Percentiles rank a stretch among this genome's conserved stretches.
Evolutionary conservation across 2,329 filamentous ascomycete genomes (phyloP).

Genomic region (Chaetomiaceae sp.): DNA sequence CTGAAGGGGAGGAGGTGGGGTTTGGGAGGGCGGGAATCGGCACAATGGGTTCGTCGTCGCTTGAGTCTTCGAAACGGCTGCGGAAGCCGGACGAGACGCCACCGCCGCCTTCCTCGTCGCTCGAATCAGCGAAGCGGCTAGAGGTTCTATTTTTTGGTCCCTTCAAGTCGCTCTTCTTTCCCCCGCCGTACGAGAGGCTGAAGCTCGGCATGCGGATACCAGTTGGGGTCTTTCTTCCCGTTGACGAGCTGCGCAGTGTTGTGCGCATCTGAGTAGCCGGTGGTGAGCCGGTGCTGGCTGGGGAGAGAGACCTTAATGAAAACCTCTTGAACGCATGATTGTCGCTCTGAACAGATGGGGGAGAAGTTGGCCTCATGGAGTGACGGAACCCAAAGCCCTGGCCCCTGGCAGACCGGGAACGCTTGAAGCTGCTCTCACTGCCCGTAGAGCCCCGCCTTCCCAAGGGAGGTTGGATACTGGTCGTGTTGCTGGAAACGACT

Average conservation of each 20-base stretch:
- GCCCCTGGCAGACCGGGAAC: slow-evolving; percentile 47
- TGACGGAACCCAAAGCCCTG: slow-evolving; percentile 59
- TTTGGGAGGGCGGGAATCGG: slow-evolving; percentile 17
- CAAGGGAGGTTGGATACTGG: slow-evolving; percentile 34
- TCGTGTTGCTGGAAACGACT: neutral
- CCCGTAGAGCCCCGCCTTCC: slow-evolving; percentile 57
- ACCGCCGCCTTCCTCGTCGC: slow-evolving; percentile 49
- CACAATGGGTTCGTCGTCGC: slow-evolving; percentile 55
- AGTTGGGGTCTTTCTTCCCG: slow-evolving; percentile 17
- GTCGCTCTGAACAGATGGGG: slow-evolving; percentile 16
- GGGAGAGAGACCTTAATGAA: slow-evolving; percentile 67
- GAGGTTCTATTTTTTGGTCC: too few relatives aligned
- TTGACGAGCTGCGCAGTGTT: slow-evolving; percentile 42
- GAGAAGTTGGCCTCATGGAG: slow-evolving; percentile 61
- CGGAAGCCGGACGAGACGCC: slow-evolving; percentile 35
- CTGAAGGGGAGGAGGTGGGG: neutral
- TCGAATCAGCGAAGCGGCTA: slow-evolving; percentile 58
- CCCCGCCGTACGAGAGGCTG: slow-evolving; percentile 34
- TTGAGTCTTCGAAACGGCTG: slow-evolving; percentile 67
- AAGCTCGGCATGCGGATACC: slow-evolving; percentile 43
- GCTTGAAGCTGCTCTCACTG: slow-evolving; percentile 80
- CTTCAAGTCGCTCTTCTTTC: too few relatives aligned
- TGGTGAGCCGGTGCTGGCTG: slow-evolving; percentile 50
- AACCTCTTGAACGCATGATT: slow-evolving; percentile 42
- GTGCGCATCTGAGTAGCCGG: slow-evolving; percentile 41